A percentile compares a stretch with the other conserved stretches of the same genome.
Conservation (phyloP, 176 grass and related monocot species). For the Melocanna baccifera region DNA sequence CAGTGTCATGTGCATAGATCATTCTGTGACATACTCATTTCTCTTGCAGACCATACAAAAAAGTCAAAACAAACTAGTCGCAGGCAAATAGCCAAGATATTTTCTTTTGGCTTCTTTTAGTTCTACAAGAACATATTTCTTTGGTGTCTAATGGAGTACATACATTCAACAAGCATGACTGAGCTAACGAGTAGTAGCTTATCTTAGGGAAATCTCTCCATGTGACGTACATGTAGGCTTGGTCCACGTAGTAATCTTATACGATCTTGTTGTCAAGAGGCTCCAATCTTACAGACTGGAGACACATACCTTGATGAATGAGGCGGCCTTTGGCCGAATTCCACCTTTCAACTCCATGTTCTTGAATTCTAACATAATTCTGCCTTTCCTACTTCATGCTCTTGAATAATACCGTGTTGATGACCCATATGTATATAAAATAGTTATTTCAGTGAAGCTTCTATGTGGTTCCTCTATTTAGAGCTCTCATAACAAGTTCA, state of each 20-base stretch:
- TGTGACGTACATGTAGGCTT: neutral
- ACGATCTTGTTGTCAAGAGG: neutral
- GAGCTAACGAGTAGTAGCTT: neutral
- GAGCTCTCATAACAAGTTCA: neutral
- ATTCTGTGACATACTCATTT: constrained; percentile 6
- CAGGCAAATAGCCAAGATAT: neutral
- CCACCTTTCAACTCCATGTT: too few species aligned
- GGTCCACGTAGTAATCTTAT: neutral
- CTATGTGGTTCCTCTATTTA: neutral
- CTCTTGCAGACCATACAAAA: neutral
- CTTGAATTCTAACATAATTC: neutral
- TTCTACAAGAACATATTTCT: neutral
- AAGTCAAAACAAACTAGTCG: neutral
- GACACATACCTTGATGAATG: neutral
- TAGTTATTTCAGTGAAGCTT: neutral
- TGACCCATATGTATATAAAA: neutral
- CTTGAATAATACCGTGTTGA: neutral
- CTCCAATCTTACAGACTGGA: neutral
- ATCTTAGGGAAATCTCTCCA: neutral
- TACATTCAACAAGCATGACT: neutral
- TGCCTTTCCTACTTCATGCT: neutral
- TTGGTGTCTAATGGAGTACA: neutral
- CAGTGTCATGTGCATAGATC: constrained; percentile 13
- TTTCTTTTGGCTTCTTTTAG: neutral
- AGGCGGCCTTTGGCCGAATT: neutral